A percentile compares a stretch with the other conserved stretches of the same genome.
Evolutionary conservation across 169 alveolate species (phyloP).

Genomic region (Plasmodium sp.): DNA sequence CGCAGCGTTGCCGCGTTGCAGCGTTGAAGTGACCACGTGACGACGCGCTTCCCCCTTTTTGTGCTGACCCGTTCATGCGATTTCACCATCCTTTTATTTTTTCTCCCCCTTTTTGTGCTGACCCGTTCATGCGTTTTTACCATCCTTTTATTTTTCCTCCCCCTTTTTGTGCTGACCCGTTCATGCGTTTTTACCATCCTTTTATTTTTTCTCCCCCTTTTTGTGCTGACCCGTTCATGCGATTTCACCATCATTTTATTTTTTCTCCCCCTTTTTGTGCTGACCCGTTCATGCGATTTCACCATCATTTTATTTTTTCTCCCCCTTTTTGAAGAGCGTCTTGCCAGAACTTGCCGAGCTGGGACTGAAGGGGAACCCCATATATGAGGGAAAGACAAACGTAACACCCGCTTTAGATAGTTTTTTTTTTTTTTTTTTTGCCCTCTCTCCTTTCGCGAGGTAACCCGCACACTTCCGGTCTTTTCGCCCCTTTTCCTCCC

Average conservation of each 20-base stretch:
- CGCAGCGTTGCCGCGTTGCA: too few relatives aligned
- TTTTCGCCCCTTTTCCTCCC: not conserved
- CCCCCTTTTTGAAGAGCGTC: slow-evolving; percentile 9
- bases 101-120: not conserved
- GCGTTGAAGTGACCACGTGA: not conserved
- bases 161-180: not conserved
- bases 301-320: not conserved
- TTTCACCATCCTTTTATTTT: not conserved
- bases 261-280: not conserved
- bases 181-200: not conserved
- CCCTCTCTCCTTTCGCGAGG: not conserved
- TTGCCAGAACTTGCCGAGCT: slow-evolving; percentile 47
- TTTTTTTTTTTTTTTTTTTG: not conserved
- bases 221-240: not conserved
- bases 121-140: not conserved
- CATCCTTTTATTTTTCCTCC: not conserved
- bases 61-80: not conserved
- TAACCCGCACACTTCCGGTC: not conserved
- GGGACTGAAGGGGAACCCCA: slow-evolving; percentile 61
- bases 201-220: not conserved
- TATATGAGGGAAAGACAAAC: slow-evolving; percentile 58
- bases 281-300: not conserved
- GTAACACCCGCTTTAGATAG: not conserved
- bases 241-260: not conserved
- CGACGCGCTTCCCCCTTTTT: not conserved